phyloP scores from a whole-genome alignment of 148 eudicot species.

The Dysphania ambrosioides region DNA sequence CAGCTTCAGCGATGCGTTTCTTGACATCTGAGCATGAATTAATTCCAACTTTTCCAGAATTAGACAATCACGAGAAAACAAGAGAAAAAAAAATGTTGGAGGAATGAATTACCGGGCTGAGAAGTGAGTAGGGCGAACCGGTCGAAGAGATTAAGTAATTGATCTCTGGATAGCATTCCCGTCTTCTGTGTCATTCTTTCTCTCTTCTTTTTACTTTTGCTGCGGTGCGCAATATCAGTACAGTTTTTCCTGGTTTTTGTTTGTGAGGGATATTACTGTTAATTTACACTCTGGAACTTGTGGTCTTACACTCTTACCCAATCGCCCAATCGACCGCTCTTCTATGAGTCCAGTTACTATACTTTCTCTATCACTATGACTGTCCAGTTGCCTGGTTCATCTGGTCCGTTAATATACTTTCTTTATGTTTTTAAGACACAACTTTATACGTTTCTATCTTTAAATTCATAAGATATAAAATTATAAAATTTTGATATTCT shows the following conservation, averaged over 20 bases:
- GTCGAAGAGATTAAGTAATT: constrained; percentile 59
- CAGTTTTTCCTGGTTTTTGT: neutral
- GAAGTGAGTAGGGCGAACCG: constrained; percentile 69
- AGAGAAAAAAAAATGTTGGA: neutral
- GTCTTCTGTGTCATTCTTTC: constrained; percentile 37
- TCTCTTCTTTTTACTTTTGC: neutral
- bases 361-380: no score
- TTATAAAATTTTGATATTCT: no score
- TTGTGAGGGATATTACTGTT: neutral
- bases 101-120: constrained; percentile 44
- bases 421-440: no score
- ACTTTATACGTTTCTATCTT: no score
- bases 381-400: no score
- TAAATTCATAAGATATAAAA: no score
- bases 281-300: no score
- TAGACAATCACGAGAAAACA: neutral
- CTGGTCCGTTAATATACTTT: no score
- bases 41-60: neutral
- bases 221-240: neutral
- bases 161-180: constrained; percentile 69
- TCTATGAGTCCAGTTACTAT: no score
- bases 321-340: no score
- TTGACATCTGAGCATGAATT: constrained; percentile 15
- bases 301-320: no score
- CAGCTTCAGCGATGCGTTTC: constrained; percentile 24